Evolutionary conservation across 306 rosid species (phyloP).

Genomic region (Arachis stenosperma): DNA sequence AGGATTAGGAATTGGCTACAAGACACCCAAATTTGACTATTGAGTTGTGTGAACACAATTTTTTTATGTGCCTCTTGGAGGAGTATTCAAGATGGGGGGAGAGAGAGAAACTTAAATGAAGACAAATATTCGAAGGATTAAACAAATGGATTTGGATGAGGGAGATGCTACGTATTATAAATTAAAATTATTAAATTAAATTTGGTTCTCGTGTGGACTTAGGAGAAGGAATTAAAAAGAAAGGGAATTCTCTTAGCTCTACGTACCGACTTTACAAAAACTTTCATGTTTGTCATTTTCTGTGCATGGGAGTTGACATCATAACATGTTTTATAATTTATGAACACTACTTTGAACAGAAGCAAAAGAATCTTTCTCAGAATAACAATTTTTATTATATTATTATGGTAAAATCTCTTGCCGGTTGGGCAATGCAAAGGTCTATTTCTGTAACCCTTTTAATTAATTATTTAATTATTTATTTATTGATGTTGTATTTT

Average conservation of each 20-base stretch:
- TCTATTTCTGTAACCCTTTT: not conserved
- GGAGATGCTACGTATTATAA: constrained; percentile 13
- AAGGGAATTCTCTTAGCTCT: constrained; percentile 53
- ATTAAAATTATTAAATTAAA: constrained; percentile 37
- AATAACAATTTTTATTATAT: constrained; percentile 39
- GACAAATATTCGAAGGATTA: constrained; percentile 83
- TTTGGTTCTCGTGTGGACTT: constrained; percentile 53
- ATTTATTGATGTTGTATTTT: constrained; percentile 21
- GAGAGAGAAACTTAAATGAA: constrained; percentile 53
- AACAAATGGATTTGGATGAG: constrained; percentile 49
- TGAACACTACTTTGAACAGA: constrained; percentile 50
- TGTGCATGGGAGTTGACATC: constrained; percentile 59
- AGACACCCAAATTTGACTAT: constrained; percentile 55
- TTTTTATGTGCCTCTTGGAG: constrained; percentile 41
- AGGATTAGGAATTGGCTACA: constrained; percentile 57
- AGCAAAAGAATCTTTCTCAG: constrained; percentile 59
- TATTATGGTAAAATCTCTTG: constrained; percentile 33
- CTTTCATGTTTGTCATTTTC: constrained; percentile 49
- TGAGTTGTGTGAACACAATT: constrained; percentile 47
- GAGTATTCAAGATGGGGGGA: constrained; percentile 10
- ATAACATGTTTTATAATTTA: constrained; percentile 40
- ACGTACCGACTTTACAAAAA: constrained; percentile 39
- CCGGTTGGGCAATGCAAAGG: constrained; percentile 44
- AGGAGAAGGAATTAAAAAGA: constrained; percentile 37
- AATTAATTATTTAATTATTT: constrained; percentile 28